Percentiles rank a stretch among this genome's conserved stretches.
Evolutionary conservation across 1,284 basidiomycete species (phyloP).

Genomic region (Cystobasidium pallidum): DNA sequence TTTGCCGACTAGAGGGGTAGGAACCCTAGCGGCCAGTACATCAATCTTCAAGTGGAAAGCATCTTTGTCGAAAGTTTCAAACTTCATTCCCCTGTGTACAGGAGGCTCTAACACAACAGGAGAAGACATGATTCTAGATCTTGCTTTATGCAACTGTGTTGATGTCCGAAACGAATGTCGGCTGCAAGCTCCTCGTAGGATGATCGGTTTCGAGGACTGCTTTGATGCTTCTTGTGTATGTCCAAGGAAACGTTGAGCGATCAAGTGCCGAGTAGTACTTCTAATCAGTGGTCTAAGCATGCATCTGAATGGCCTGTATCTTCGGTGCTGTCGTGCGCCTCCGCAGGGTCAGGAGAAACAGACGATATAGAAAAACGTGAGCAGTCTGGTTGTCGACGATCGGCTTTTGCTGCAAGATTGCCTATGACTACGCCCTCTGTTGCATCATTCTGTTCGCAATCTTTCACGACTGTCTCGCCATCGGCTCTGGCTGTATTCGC

Average conservation of each 20-base stretch:
- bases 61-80: conserved; percentile 27
- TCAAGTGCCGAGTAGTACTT: neutral
- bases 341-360: neutral
- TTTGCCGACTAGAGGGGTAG: conserved; percentile 14
- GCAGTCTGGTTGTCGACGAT: too few species aligned
- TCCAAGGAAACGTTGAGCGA: neutral
- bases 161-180: neutral
- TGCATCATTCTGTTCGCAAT: too few species aligned
- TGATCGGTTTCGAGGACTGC: conserved; percentile 6
- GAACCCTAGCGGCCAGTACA: conserved; percentile 23
- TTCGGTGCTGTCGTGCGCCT: neutral
- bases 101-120: conserved; percentile 29
- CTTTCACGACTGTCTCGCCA: too few species aligned
- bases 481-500: too few species aligned
- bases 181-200: neutral
- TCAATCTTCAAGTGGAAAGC: conserved; percentile 29
- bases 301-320: neutral
- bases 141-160: neutral
- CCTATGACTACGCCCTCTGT: too few species aligned
- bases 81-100: conserved; percentile 6
- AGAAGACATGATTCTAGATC: conserved; percentile 14
- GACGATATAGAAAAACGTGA: conserved; percentile 5
- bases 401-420: too few species aligned
- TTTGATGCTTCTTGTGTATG: neutral
- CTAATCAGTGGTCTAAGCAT: conserved; percentile 5